Evolutionary conservation across 176 grass and related monocot genomes (phyloP), one percentile per base, ranked within the genome.

Genomic region (Oryza coarctata): DNA sequence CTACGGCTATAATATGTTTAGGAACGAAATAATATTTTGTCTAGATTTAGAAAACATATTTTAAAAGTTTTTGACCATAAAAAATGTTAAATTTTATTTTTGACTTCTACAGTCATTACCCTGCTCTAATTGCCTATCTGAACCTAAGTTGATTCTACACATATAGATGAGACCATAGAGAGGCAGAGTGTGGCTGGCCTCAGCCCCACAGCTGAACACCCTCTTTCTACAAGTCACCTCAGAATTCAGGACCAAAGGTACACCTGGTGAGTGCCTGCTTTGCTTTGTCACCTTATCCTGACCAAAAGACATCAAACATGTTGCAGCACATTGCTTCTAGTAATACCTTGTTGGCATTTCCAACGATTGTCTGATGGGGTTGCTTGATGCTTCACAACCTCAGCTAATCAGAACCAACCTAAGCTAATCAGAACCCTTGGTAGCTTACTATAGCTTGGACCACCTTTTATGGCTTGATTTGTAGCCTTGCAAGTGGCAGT

Each of bases 221-320:
- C 74, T 85, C 74, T 36, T 55, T 63, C 65, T 29, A 43, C 83
- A 85, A 70, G 74, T 39, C 73, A 84, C 28, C 10, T 43, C 17
- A 26, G 15, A n/a, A 55, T 6, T 55, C 50, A n/a, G 50, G 25
- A n/a, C 22, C 68, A 82, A 25, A 49, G 32, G 50, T 20, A 55
- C 47, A 62, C 81, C 81, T 72, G 68, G 33, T 39, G 33, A 65
- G 63, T 13, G 67, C 12, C 23, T 32, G 15, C 15, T 18, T 32
- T 83, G 67, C 26, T 33, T 35, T 45, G 35, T 49, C 66, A 55
- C 20, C 50, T 13, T 78, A 63, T 62, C 65, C 82, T 61, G 22
- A 71, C 2, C 28, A 17, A 39, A 18, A 30, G 18, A 61, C 67
- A 38, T 70, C 50, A 65, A 73, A 12, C 52, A 9, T 28, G 20